These are phyloP conservation scores for Pichia sp. DNA, from an alignment of 1,139 yeast genomes.

Conservation along the genomic window DNA sequence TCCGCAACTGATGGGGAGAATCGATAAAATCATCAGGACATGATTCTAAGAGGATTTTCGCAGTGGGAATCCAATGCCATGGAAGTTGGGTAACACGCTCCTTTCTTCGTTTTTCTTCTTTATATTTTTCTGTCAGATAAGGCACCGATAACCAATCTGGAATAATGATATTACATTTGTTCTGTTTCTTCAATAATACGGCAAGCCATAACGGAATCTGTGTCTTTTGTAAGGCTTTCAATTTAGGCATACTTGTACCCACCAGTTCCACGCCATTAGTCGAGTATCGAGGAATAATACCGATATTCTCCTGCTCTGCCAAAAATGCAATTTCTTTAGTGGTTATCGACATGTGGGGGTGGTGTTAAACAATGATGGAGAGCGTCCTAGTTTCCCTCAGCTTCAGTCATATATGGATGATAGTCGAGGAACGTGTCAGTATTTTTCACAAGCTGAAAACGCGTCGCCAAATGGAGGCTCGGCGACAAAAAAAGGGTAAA, in stretches of 20 bases:
- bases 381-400: too few relatives aligned
- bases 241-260: conserved; percentile 28
- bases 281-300: conserved; percentile 68
- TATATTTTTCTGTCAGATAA: conserved; percentile 51
- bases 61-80: conserved; percentile 79
- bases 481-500: too few relatives aligned
- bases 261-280: conserved; percentile 57
- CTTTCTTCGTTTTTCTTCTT: conserved; percentile 54
- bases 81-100: conserved; percentile 67
- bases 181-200: conserved; percentile 69
- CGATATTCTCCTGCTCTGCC: conserved; percentile 71
- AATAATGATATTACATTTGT: conserved; percentile 75
- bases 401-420: too few relatives aligned
- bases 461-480: too few relatives aligned
- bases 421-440: too few relatives aligned
- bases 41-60: conserved; percentile 54
- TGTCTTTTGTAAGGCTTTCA: conserved; percentile 55
- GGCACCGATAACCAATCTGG: conserved; percentile 77
- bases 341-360: conserved; percentile 16
- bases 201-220: conserved; percentile 88
- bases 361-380: too few relatives aligned
- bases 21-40: conserved; percentile 74
- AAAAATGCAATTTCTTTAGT: conserved; percentile 78
- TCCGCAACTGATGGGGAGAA: conserved; percentile 54
- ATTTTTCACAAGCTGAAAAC: too few relatives aligned